Evolutionary conservation across 805 yeast species (phyloP), one percentile per base, ranked within the genome.

Genomic region (Komagataella pastoris): DNA sequence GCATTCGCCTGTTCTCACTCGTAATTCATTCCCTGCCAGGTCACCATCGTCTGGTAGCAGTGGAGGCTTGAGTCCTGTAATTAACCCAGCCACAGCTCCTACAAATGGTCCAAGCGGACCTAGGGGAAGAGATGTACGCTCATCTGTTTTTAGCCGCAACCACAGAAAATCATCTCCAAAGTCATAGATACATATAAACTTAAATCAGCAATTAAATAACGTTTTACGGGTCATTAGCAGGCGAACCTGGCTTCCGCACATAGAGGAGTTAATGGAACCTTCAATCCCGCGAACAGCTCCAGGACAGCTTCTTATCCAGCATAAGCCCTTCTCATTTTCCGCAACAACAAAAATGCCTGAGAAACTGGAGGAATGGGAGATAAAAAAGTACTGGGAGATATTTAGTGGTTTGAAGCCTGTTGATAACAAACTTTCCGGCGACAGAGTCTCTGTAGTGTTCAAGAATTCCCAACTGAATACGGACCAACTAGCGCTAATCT

Each of bases 351-450:
- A n/a, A 30, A 67, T 67, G 72, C 89, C 91, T 23, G 40, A 30
- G 40, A 81, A 85, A 55, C 69, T 89, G 54, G 96, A 88, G 65
- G 93, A 89, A 59, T 89, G 96, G 85, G 99, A 93, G 68, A 89
- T 90, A 60, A 85, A 89, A 62, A 91, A 91, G 70, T 93, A 89
- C 74, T 93, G 99, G 99, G 96, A 93, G 67, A 90, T 93, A 48
- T 93, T 93, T 73, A 81, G 84, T 56, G 96, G 97, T 12, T 77
- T 93, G 60, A 79, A 80, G 56, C 99, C 99, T 0, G 80, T 69
- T 43, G 77, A 80, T 51, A 89, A 88, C 62, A 82, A 85, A 62
- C 75, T 93, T 40, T 75, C 84, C 19, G 97, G 96, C 49, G 93
- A 85, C 53, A 83, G 85, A 63, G 95, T 90, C 18, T 77, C 85